Evolutionary conservation across 257 asterid genomes (phyloP).

Genomic region (Avicennia marina): DNA sequence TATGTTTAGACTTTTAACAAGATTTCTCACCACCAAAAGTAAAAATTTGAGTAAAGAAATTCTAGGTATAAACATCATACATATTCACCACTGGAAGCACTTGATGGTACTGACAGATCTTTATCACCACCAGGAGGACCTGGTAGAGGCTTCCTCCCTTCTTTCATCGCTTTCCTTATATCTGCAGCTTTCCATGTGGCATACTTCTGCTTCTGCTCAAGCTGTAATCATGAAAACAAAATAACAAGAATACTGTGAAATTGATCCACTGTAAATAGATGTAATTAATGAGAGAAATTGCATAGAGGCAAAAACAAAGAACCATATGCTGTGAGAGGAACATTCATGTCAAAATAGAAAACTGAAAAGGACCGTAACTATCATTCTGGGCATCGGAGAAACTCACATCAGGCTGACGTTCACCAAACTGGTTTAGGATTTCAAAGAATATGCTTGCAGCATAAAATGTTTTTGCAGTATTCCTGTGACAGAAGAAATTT

Average conservation of each 20-base stretch:
- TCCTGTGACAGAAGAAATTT: conserved; percentile 41
- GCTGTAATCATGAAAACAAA: conserved; percentile 35
- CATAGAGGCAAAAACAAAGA: background rate
- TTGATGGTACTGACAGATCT: conserved; percentile 43
- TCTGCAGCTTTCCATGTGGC: conserved; percentile 99
- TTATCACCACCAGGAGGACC: conserved; percentile 95
- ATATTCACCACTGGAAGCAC: conserved; percentile 35
- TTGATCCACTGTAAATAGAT: background rate
- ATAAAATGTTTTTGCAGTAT: conserved; percentile 94
- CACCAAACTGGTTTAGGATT: conserved; percentile 86
- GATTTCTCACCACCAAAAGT: conserved; percentile 24
- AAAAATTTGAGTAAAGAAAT: background rate
- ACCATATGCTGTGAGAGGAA: background rate
- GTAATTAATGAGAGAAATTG: background rate
- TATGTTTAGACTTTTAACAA: background rate
- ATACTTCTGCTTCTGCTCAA: conserved; percentile 96
- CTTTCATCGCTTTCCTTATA: conserved; percentile 91
- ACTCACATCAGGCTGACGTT: conserved; percentile 86
- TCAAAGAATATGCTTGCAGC: conserved; percentile 98
- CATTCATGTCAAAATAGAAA: background rate
- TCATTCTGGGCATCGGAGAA: background rate
- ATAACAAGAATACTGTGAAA: background rate
- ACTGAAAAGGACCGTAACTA: background rate
- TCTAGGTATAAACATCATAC: conserved; percentile 27
- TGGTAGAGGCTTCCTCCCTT: conserved; percentile 89